Conservation (phyloP, 1,284 basidiomycete genomes). For the Boletellus dicymbophilus region DNA sequence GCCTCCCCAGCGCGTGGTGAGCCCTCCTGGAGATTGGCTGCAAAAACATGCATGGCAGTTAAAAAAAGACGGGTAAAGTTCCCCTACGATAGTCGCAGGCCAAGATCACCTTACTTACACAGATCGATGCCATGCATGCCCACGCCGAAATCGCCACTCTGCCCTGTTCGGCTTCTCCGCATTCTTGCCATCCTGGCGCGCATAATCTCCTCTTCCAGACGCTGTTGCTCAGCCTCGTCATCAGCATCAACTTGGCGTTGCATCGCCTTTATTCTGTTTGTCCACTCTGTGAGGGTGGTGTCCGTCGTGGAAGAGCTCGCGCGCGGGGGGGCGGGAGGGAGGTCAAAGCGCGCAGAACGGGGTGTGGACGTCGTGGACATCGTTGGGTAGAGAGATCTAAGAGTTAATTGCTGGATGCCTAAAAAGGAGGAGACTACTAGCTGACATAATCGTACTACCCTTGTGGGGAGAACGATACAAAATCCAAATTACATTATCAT, state of each 20-base stretch:
- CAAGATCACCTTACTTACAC: conserved; percentile 32
- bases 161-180: conserved; percentile 51
- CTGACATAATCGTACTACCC: conserved; percentile 35
- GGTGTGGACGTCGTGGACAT: conserved; percentile 31
- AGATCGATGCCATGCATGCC: conserved; percentile 37
- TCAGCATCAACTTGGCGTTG: conserved; percentile 79
- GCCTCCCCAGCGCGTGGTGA: conserved; percentile 1
- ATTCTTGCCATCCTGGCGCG: conserved; percentile 67
- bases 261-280: conserved; percentile 73
- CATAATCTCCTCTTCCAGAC: conserved; percentile 75
- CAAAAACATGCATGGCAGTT: conserved; percentile 4
- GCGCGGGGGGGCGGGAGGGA: conserved; percentile 33
- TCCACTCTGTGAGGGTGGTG: conserved; percentile 74
- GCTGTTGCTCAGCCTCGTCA: conserved; percentile 71
- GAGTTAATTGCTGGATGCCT: too few species aligned
- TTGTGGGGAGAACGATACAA: not conserved
- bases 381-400: conserved; percentile 3
- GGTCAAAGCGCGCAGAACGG: conserved; percentile 38
- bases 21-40: conserved; percentile 28
- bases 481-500: too few species aligned
- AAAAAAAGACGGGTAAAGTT: conserved; percentile 2
- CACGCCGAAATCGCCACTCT: conserved; percentile 44
- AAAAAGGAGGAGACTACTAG: too few species aligned
- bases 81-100: not conserved
- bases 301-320: conserved; percentile 43